Conservation (phyloP, 2,329 filamentous ascomycete genomes). For the Arthrobotrys entomopaga region DNA sequence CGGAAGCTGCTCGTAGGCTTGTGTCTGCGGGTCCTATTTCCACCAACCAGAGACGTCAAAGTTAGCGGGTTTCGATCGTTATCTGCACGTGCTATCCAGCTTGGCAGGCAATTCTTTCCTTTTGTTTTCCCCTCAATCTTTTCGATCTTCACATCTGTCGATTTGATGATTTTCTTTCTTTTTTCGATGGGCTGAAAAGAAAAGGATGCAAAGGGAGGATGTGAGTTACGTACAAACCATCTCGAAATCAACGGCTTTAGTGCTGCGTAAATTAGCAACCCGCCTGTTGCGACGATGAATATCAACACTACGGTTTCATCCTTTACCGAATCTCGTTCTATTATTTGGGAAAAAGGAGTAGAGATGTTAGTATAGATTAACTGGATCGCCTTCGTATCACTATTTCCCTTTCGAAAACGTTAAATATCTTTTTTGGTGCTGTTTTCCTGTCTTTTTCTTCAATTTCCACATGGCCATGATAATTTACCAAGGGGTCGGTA, state of each 20-base stretch:
- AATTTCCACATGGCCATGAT: conserved; percentile 2
- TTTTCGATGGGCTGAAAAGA: conserved; percentile 1
- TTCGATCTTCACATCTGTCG: too few relatives aligned
- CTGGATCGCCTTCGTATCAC: too few relatives aligned
- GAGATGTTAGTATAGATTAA: too few relatives aligned
- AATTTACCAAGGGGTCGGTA: background rate
- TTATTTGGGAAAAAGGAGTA: too few relatives aligned
- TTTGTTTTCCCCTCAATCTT: too few relatives aligned
- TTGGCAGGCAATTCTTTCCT: too few relatives aligned
- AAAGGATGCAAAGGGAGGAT: conserved; percentile 58
- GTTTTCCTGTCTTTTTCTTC: background rate
- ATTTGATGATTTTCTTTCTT: background rate
- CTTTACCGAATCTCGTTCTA: conserved; percentile 74
- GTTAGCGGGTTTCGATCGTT: background rate
- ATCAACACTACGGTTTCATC: conserved; percentile 74
- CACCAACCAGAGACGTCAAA: conserved; percentile 9
- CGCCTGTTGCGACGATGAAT: conserved; percentile 73
- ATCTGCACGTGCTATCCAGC: conserved; percentile 3
- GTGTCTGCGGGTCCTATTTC: conserved; percentile 37
- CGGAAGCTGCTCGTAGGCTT: conserved; percentile 39
- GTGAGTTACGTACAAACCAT: conserved; percentile 60
- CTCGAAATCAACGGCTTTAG: conserved; percentile 70
- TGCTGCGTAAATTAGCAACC: conserved; percentile 70
- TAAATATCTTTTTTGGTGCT: too few relatives aligned
- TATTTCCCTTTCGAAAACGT: too few relatives aligned